Base-by-base conservation (phyloP, 2,329 filamentous ascomycete species). In the Fusarium guadeloupense region DNA sequence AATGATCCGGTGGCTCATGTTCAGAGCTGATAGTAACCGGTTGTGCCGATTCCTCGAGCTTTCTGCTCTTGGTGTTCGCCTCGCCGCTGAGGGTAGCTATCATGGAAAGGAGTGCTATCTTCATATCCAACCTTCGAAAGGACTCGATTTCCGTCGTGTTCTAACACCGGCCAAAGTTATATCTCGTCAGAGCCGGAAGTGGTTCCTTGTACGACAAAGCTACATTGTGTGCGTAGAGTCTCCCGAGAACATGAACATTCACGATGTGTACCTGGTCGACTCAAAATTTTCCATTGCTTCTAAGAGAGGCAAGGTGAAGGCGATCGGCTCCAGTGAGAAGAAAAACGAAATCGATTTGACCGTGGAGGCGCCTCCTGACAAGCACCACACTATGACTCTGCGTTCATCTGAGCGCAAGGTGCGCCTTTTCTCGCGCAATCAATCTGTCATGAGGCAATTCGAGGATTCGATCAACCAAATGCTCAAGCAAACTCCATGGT, bases 161-260 rank as follows among this genome's bases (percentile, higher is more conserved):
- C 81, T 95, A 71, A 93, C 89, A 3, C 92, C 92, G 0, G 83
- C 86, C 45, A 88, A 93, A 69, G 84, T 97, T 61, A 91, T 93
- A 71, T 87, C 88, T 46, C 86, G 93, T 12, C 93, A 97, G 76
- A 90, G 87, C 58, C 92, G 93, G 16, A 97, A 97, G 75, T 99
- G 95, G 95, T 99, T 99, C 73, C 81, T 98, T 17, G 93, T 99
- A n/a, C 85, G 95, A 45, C 93, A 98, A 76, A 98, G 93, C 78
- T 99, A 99, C 71, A 89, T 99, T 56, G 94, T 97, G 38, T 97
- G 94, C 67, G 93, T 98, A n/a, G 94, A 98, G 73, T 97, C 95
- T 0, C 95, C 95, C 0, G 94, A 98, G 74, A 96, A 96, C 69
- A 96, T 98, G 90, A 94, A 97, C 70, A 96, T 98, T 28, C 97